phyloP scores from a whole-genome alignment of 1,139 yeast genomes.

The Trichomonascaceae sp. region DNA sequence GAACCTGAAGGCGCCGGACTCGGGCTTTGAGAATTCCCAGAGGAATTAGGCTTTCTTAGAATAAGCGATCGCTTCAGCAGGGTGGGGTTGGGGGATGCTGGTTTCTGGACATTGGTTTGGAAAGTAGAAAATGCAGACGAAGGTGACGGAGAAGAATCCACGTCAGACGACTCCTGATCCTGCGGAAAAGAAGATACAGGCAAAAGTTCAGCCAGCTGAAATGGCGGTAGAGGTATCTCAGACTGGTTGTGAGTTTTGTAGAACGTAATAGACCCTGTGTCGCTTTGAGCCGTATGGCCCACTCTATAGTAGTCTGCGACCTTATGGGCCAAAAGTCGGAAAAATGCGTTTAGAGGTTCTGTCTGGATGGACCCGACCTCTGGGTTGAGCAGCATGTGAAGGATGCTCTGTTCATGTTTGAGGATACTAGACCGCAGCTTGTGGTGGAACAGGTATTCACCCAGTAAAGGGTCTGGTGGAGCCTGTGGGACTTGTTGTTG shows the following conservation, averaged over 20 bases:
- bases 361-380: slow-evolving; percentile 33
- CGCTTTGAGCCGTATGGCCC: slow-evolving; percentile 37
- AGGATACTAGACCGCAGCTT: slow-evolving; percentile 41
- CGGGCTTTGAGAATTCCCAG: not conserved
- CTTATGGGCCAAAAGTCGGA: slow-evolving; percentile 52
- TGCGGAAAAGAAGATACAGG: not conserved
- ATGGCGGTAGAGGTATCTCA: not conserved
- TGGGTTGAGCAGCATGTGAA: slow-evolving; percentile 22
- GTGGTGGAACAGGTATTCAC: slow-evolving; percentile 33
- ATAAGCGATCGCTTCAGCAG: not conserved
- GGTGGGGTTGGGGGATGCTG: not conserved
- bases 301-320: slow-evolving; percentile 53
- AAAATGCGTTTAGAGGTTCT: slow-evolving; percentile 51
- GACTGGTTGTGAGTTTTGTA: slow-evolving; percentile 14
- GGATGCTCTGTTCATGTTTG: slow-evolving; percentile 38
- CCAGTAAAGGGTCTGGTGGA: slow-evolving; percentile 20
- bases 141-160: not conserved
- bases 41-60: not conserved
- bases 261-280: slow-evolving; percentile 35
- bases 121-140: no score
- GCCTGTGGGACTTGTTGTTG: no score
- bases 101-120: no score
- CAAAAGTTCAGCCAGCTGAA: not conserved
- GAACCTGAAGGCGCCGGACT: not conserved
- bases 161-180: not conserved